Conservation (phyloP, 495 filamentous ascomycete genomes). For the Aspergillus diversus region DNA sequence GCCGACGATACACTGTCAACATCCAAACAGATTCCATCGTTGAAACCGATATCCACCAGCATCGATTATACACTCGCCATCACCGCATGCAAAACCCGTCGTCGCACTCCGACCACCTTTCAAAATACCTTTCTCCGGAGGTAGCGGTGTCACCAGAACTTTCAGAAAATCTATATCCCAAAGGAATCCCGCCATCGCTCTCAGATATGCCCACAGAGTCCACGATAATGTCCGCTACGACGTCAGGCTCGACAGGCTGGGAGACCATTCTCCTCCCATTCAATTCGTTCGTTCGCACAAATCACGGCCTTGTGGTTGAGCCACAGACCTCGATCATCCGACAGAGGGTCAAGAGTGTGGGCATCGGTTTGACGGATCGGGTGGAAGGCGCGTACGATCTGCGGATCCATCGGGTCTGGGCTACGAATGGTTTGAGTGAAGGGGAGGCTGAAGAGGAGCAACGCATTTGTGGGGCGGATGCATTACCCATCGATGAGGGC, state of each 20-base stretch:
- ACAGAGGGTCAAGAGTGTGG: slow-evolving; percentile 81
- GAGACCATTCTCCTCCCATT: slow-evolving; percentile 89
- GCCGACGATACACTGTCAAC: slow-evolving; percentile 91
- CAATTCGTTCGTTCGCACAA: slow-evolving; percentile 92
- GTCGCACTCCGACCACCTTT: slow-evolving; percentile 20
- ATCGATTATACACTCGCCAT: slow-evolving; percentile 80
- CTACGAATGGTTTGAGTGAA: slow-evolving; percentile 52
- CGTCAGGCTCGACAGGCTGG: slow-evolving; percentile 73
- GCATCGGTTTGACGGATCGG: slow-evolving; percentile 86
- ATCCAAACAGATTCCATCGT: slow-evolving; percentile 92
- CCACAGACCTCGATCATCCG: slow-evolving; percentile 86
- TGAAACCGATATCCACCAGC: slow-evolving; percentile 93
- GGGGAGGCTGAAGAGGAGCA: slow-evolving; percentile 44
- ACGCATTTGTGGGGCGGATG: slow-evolving; percentile 47
- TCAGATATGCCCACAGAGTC: slow-evolving; percentile 46
- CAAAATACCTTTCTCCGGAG: slow-evolving; percentile 21
- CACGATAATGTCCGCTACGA: slow-evolving; percentile 42
- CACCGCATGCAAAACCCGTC: slow-evolving; percentile 35
- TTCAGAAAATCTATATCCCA: slow-evolving; percentile 30
- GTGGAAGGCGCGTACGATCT: slow-evolving; percentile 86
- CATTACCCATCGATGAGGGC: slow-evolving; percentile 47
- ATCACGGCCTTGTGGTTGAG: slow-evolving; percentile 85
- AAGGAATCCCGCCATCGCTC: slow-evolving; percentile 38
- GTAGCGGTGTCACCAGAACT: slow-evolving; percentile 29
- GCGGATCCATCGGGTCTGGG: slow-evolving; percentile 84